phyloP scores from a whole-genome alignment of 352 stramenopile genomes.

The Globisporangium splendens region DNA sequence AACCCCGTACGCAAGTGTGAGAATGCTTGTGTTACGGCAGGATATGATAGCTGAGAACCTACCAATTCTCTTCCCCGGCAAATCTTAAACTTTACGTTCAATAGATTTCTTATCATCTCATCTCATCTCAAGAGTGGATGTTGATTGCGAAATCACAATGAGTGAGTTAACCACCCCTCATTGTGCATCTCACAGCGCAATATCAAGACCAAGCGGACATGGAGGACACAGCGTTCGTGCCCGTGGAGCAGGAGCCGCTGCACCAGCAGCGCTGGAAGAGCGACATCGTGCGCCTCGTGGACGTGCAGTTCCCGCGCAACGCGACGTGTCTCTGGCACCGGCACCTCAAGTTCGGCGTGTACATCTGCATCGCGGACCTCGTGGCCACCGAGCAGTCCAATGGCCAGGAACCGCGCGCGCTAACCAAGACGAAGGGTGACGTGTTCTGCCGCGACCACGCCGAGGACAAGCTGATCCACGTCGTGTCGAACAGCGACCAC shows the following conservation, averaged over 20 bases:
- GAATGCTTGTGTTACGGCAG: no score
- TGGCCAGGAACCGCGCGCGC: constrained; percentile 13
- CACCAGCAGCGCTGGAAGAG: constrained; percentile 43
- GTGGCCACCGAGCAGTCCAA: constrained; percentile 28
- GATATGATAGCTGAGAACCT: no score
- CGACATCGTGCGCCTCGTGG: constrained; percentile 29
- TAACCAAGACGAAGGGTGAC: constrained; percentile 26
- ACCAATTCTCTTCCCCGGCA: no score
- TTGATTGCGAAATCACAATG: no score
- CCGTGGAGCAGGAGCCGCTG: constrained; percentile 42
- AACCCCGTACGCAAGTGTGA: no score
- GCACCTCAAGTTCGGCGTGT: constrained; percentile 43
- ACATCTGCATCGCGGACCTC: constrained; percentile 38
- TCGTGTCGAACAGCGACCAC: constrained; percentile 24
- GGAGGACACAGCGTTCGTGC: constrained; percentile 27
- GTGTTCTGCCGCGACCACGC: constrained; percentile 56
- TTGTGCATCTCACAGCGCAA: no score
- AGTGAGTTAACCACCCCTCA: no score
- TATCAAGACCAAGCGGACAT: no score
- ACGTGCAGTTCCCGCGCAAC: constrained; percentile 31
- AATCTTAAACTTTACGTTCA: no score
- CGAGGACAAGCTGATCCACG: constrained; percentile 39
- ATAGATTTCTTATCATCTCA: no score
- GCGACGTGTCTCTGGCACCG: constrained; percentile 41
- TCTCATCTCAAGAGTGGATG: no score